Base-by-base conservation (phyloP, 2,329 filamentous ascomycete species). In the Fusarium sp. region DNA sequence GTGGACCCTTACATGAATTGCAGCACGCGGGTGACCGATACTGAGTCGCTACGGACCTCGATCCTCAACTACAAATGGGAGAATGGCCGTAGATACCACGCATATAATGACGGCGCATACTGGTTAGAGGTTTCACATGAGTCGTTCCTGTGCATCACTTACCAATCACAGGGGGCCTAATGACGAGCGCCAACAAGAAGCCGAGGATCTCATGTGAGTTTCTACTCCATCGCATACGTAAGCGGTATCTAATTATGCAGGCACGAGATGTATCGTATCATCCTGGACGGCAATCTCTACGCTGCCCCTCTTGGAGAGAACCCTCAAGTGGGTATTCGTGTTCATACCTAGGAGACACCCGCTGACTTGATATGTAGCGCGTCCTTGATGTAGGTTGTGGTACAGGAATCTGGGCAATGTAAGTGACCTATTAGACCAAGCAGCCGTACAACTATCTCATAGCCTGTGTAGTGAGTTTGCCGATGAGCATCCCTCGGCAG, bases 41-140 rank as follows among this genome's bases (percentile, higher is more conserved):
- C 67, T 2, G 61, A 56, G 39, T 72, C 70, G 2, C 52, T 72
- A 30, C 37, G 64, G 25, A 63, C 67, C 1, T 72, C 70, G 13
- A 71, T 72, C 6, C 37, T 72, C 8, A 72, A 56, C 35, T 72
- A 72, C 72, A 78, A 82, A 48, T 86, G 84, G 70, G 84, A 87
- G 64, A 83, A 87, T 61, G 86, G 86, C 4, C 83, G 87, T 4
- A 82, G 85, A 10, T 89, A 88, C 70, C 85, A 87, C 72, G 82
- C 81, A 57, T 86, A 84, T 75, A 82, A 83, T 43, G 83, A 86
- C 50, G 87, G 87, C 34, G 76, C 81, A 54, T 84, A 85, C 66
- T 72, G 70, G 70, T 71, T 18, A 61, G 61, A 20, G 18, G 27
- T 25, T 11, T n/a, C 23, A 23, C 9, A 30, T 18, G 11, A 43